A percentile compares a stretch with the other conserved stretches of the same genome.
These are phyloP conservation scores for Persicaria maculosa DNA, from an alignment of 148 eudicot species.

Conservation along the genomic window DNA sequence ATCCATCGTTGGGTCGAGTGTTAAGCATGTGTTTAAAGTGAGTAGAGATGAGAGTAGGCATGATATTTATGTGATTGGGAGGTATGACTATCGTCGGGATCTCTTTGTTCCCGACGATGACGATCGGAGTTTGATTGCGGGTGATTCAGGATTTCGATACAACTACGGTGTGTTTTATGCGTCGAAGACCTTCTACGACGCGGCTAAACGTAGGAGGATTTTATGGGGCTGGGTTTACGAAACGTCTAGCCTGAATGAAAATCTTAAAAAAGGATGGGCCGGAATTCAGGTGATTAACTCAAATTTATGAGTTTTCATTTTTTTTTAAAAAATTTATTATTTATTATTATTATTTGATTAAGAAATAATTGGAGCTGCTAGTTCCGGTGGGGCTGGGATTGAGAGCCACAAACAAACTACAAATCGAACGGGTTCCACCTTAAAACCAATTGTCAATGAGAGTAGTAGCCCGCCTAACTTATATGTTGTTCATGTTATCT, in stretches of 20 bases:
- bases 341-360: too few species aligned
- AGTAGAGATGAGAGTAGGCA: constrained; percentile 22
- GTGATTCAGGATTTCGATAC: constrained; percentile 24
- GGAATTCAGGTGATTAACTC: constrained; percentile 9
- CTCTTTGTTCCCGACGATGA: constrained; percentile 27
- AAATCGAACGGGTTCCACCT: too few species aligned
- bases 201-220: constrained; percentile 28
- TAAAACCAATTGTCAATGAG: too few species aligned
- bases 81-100: constrained; percentile 29
- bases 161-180: constrained; percentile 59
- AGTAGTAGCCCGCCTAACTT: too few species aligned
- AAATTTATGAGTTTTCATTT: background rate
- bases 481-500: too few species aligned
- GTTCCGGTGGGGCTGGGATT: too few species aligned
- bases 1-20: constrained; percentile 18
- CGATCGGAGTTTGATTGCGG: constrained; percentile 27
- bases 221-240: constrained; percentile 48
- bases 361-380: too few species aligned
- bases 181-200: constrained; percentile 42
- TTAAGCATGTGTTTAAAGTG: constrained; percentile 42
- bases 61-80: constrained; percentile 42
- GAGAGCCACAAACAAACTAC: too few species aligned
- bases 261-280: constrained; percentile 35
- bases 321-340: too few species aligned
- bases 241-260: constrained; percentile 23